Percentiles rank a stretch among this genome's conserved stretches.
These are phyloP conservation scores for Auricularia cornea DNA, from an alignment of 768 basidiomycete species.

Conservation along the genomic window DNA sequence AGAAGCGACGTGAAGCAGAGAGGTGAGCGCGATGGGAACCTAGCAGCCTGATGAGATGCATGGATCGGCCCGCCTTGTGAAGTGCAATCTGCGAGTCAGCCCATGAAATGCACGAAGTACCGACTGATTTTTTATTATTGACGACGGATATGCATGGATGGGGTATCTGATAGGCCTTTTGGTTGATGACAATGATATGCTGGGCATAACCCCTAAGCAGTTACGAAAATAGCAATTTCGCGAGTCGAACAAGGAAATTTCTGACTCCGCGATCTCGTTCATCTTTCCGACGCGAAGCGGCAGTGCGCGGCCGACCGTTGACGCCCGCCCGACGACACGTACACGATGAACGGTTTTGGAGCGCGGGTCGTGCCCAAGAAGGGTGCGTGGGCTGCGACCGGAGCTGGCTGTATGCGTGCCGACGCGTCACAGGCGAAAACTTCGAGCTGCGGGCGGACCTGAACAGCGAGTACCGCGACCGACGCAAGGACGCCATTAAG, in stretches of 20 bases:
- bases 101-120: too few species aligned
- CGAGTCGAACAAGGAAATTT: not conserved
- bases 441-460: slow-evolving; percentile 95
- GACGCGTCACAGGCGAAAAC: slow-evolving; percentile 69
- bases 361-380: not conserved
- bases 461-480: slow-evolving; percentile 92
- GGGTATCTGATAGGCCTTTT: too few species aligned
- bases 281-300: slow-evolving; percentile 1
- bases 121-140: too few species aligned
- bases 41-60: too few species aligned
- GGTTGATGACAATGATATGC: too few species aligned
- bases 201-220: too few species aligned
- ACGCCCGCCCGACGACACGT: not conserved
- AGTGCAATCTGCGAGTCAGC: too few species aligned
- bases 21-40: too few species aligned
- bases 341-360: not conserved
- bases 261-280: slow-evolving; percentile 1
- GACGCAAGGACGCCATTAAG: slow-evolving; percentile 98
- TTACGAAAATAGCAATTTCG: not conserved
- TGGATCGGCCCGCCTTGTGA: too few species aligned
- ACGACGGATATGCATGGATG: too few species aligned
- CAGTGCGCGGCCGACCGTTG: not conserved
- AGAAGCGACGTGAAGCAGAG: too few species aligned
- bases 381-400: not conserved
- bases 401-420: not conserved